These are phyloP conservation scores for Fraxinus platypoda DNA, from an alignment of 305 asterid genomes.

Conservation along the genomic window DNA sequence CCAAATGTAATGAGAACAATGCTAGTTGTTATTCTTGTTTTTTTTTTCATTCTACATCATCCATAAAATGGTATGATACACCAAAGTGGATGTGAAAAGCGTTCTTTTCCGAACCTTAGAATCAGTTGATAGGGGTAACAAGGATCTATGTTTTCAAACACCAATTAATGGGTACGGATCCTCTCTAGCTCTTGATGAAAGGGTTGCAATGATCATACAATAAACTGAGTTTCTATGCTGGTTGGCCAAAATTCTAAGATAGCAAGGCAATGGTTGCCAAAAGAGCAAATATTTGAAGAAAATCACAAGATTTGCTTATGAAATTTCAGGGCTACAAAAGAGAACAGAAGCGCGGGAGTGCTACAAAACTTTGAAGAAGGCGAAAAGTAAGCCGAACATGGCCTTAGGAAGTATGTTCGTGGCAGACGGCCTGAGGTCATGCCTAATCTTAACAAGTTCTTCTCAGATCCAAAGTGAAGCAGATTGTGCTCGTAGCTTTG, in stretches of 20 bases:
- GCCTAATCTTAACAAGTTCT: conserved; percentile 38
- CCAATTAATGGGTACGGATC: background rate
- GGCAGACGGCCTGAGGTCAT: conserved; percentile 39
- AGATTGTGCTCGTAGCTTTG: background rate
- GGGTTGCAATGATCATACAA: background rate
- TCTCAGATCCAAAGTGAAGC: conserved; percentile 37
- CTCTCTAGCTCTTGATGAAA: no score
- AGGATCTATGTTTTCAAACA: background rate
- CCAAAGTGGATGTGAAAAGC: no score
- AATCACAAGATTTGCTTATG: background rate
- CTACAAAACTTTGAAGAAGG: conserved; percentile 47
- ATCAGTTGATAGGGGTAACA: background rate
- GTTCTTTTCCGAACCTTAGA: background rate
- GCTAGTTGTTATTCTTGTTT: background rate
- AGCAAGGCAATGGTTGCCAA: background rate
- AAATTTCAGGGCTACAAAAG: conserved; percentile 31
- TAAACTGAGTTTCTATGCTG: no score
- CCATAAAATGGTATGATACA: background rate
- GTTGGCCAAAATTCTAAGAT: no score
- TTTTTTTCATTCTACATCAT: background rate
- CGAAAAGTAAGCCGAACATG: conserved; percentile 32
- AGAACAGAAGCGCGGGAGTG: conserved; percentile 42
- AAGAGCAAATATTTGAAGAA: background rate
- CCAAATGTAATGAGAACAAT: background rate
- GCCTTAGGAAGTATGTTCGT: conserved; percentile 40